phyloP scores from a whole-genome alignment of 495 filamentous ascomycete species.

The Amphirosellinia nigrospora region DNA sequence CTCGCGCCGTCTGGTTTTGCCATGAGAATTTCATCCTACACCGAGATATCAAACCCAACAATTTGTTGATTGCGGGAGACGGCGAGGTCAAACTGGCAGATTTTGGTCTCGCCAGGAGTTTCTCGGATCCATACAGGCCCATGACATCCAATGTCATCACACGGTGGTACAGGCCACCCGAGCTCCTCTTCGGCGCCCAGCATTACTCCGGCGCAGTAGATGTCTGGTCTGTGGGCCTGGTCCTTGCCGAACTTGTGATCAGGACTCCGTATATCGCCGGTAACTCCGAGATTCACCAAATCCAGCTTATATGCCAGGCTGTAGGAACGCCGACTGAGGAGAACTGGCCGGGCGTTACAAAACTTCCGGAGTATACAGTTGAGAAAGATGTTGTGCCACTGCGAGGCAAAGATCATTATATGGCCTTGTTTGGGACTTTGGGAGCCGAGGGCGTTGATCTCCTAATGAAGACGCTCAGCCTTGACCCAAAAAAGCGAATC shows the following conservation, averaged over 20 bases:
- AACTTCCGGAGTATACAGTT: conserved; percentile 75
- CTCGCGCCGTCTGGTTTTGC: conserved; percentile 94
- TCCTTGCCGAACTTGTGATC: conserved; percentile 90
- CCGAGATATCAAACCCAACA: conserved; percentile 99
- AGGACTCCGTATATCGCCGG: conserved; percentile 80
- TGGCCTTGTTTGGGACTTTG: conserved; percentile 73
- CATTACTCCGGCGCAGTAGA: conserved; percentile 93
- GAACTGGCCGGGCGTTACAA: conserved; percentile 91
- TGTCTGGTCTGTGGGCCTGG: conserved; percentile 91
- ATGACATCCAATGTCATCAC: conserved; percentile 98
- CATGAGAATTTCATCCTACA: conserved; percentile 94
- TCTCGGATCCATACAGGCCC: conserved; percentile 81
- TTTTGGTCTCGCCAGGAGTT: conserved; percentile 91
- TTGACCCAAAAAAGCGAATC: conserved; percentile 84
- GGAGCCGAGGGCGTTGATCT: conserved; percentile 85
- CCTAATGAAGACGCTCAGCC: conserved; percentile 79
- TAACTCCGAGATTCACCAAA: conserved; percentile 72
- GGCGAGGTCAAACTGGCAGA: conserved; percentile 95
- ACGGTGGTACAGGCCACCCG: conserved; percentile 93
- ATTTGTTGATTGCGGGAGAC: conserved; percentile 89
- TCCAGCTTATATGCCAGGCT: conserved; percentile 78
- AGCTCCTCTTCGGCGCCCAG: conserved; percentile 86
- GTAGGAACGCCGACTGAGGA: conserved; percentile 93
- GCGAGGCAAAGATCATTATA: conserved; percentile 70
- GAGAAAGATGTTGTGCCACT: conserved; percentile 66